Evolutionary conservation across 202 grass and related monocot genomes (phyloP).

Genomic region (Alloteropsis angusta): DNA sequence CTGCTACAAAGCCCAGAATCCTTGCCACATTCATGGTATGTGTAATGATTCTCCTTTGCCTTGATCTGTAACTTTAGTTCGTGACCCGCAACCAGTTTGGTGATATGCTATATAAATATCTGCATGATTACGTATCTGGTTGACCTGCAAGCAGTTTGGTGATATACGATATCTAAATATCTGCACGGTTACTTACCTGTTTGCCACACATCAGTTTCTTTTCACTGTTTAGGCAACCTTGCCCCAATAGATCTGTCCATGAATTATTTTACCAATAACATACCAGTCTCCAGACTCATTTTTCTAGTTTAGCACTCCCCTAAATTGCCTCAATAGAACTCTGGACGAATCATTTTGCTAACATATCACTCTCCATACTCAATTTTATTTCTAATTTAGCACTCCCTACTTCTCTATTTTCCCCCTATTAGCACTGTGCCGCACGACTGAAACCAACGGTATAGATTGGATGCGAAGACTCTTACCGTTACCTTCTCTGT

Average conservation of each 20-base stretch:
- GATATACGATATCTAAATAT: background rate
- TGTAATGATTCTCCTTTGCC: background rate
- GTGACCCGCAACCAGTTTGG: background rate
- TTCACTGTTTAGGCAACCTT: background rate
- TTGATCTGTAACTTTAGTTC: background rate
- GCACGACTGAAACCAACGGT: background rate
- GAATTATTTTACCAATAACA: background rate
- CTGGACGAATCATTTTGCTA: background rate
- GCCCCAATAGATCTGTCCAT: background rate
- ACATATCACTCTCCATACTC: background rate
- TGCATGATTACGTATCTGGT: background rate
- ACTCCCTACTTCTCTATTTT: background rate
- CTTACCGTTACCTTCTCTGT: background rate
- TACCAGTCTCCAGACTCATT: background rate
- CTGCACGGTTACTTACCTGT: background rate
- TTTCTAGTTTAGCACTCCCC: background rate
- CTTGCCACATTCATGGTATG: slow-evolving; percentile 97
- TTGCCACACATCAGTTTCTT: background rate
- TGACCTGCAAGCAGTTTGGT: background rate
- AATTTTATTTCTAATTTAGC: background rate
- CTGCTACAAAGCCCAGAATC: slow-evolving; percentile 95
- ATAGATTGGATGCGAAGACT: background rate
- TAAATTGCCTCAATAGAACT: background rate
- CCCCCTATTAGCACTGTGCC: background rate
- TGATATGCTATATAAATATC: slow-evolving; percentile 1